These are phyloP conservation scores for Phaffomyces thermotolerans DNA, from an alignment of 805 yeast genomes.

Conservation along the genomic window DNA sequence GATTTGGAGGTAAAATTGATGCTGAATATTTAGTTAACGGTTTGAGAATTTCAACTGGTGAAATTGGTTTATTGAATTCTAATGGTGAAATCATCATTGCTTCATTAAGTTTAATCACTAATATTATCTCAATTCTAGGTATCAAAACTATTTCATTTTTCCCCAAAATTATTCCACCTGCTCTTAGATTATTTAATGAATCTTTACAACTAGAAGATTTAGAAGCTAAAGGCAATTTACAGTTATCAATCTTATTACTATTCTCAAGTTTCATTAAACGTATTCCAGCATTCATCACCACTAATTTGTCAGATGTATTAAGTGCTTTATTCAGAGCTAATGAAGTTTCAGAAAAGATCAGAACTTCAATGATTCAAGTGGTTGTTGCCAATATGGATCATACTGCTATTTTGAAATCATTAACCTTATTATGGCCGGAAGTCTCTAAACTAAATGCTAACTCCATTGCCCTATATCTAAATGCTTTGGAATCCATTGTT, in stretches of 20 bases:
- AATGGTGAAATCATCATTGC: constrained; percentile 64
- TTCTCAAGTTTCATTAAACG: constrained; percentile 70
- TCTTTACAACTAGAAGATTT: constrained; percentile 16
- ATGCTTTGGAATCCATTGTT: constrained; percentile 56
- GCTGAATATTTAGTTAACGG: constrained; percentile 40
- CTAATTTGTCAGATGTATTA: constrained; percentile 59
- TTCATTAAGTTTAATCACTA: constrained; percentile 64
- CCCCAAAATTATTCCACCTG: constrained; percentile 76
- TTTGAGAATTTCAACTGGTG: constrained; percentile 43
- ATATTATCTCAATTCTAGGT: constrained; percentile 67
- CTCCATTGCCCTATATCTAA: constrained; percentile 64
- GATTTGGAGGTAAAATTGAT: constrained; percentile 49
- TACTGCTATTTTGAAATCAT: constrained; percentile 51
- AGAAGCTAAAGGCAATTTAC: constrained; percentile 36
- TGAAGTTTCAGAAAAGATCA: constrained; percentile 50
- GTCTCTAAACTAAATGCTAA: constrained; percentile 31
- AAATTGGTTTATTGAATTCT: constrained; percentile 44
- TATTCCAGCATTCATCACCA: constrained; percentile 77
- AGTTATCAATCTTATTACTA: constrained; percentile 63
- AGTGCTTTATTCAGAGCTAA: constrained; percentile 49
- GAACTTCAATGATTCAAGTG: constrained; percentile 54
- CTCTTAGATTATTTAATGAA: constrained; percentile 50
- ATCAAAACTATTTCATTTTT: constrained; percentile 79
- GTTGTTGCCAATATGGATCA: constrained; percentile 63
- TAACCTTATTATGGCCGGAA: constrained; percentile 56